Conservation (phyloP, 2,329 filamentous ascomycete species). For the Colletotrichum chlorophyti region DNA sequence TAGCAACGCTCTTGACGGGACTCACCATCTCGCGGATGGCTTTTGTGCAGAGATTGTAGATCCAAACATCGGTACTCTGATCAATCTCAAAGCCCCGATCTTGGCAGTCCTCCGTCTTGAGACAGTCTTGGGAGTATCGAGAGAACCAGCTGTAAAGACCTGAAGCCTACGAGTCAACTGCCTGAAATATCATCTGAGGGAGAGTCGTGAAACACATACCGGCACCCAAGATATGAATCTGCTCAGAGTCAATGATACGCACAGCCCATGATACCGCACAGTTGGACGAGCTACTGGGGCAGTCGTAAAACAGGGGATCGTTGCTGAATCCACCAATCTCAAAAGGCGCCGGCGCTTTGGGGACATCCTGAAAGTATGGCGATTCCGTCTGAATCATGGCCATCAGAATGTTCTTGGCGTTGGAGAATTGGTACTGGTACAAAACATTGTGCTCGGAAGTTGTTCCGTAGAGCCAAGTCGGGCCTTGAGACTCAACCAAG, state of each 20-base stretch:
- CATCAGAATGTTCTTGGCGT: constrained; percentile 53
- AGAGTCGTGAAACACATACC: too few species aligned
- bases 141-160: constrained; percentile 38
- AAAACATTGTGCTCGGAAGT: constrained; percentile 40
- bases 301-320: constrained; percentile 24
- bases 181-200: too few species aligned
- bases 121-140: constrained; percentile 34
- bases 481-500: constrained; percentile 36
- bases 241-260: constrained; percentile 29
- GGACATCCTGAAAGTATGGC: constrained; percentile 37
- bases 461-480: constrained; percentile 34
- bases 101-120: constrained; percentile 34
- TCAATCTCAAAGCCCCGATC: constrained; percentile 27
- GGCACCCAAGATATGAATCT: constrained; percentile 34
- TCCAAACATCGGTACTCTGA: constrained; percentile 32
- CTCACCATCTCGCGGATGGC: constrained; percentile 17
- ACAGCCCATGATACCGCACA: constrained; percentile 35
- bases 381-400: constrained; percentile 54
- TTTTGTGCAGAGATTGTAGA: constrained; percentile 33
- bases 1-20: background rate
- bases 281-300: constrained; percentile 9
- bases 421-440: constrained; percentile 56
- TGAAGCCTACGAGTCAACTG: too few species aligned
- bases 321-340: constrained; percentile 12
- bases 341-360: constrained; percentile 32